Evolutionary conservation across 371 early-diverging fungal genomes (phyloP).

Genomic region (Apophysomyces trapeziformis): DNA sequence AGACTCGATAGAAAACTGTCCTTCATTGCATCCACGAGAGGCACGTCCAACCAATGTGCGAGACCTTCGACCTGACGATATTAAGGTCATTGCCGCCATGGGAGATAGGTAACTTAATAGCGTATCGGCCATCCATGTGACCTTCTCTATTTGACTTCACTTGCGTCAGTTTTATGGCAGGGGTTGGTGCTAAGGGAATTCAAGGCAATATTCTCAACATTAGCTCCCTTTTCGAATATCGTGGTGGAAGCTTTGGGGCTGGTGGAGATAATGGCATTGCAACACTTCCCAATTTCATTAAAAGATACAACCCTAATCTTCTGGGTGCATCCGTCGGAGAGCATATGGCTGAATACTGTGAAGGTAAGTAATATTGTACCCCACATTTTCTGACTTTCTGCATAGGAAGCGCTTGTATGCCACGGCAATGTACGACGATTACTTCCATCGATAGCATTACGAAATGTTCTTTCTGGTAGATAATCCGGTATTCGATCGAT

Average conservation of each 20-base stretch:
- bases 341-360: slow-evolving; percentile 37
- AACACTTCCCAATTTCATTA: slow-evolving; percentile 46
- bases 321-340: slow-evolving; percentile 41
- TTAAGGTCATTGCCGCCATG: slow-evolving; percentile 24
- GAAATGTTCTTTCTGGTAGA: slow-evolving; percentile 6
- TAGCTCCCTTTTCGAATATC: slow-evolving; percentile 33
- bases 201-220: slow-evolving; percentile 21
- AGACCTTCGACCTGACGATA: slow-evolving; percentile 24
- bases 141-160: not conserved
- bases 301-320: slow-evolving; percentile 36
- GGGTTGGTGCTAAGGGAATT: slow-evolving; percentile 33
- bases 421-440: not conserved
- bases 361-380: slow-evolving; percentile 27
- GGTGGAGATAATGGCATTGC: slow-evolving; percentile 47
- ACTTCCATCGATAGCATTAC: not conserved
- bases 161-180: slow-evolving; percentile 39
- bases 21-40: slow-evolving; percentile 32
- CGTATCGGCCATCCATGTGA: not conserved
- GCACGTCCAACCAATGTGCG: slow-evolving; percentile 17
- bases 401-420: slow-evolving; percentile 20
- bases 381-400: slow-evolving; percentile 24
- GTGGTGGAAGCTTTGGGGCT: slow-evolving; percentile 51
- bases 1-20: slow-evolving; percentile 30
- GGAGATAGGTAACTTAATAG: slow-evolving; percentile 38
- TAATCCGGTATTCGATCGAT: slow-evolving; percentile 25